Conservation (phyloP, 1,284 basidiomycete genomes). For the Pseudozyma pruni region DNA sequence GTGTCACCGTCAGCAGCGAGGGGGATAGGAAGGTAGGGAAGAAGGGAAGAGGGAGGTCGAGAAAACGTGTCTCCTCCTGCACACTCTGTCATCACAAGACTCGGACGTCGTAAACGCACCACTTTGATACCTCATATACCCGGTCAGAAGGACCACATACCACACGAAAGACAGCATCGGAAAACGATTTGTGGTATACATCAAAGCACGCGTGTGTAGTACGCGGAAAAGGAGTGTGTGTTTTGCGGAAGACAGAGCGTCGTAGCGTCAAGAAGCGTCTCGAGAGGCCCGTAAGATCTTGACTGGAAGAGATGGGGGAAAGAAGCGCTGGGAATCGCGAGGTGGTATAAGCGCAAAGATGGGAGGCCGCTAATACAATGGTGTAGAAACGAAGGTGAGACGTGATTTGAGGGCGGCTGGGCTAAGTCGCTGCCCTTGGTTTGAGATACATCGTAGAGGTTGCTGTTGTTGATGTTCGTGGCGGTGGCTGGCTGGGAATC, state of each 20-base stretch:
- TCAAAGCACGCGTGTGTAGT: no score
- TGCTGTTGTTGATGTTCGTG: no score
- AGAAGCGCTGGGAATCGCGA: background rate
- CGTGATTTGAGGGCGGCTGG: background rate
- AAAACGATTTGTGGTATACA: background rate
- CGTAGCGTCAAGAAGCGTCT: background rate
- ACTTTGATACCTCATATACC: constrained; percentile 8
- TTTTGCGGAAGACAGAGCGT: constrained; percentile 2
- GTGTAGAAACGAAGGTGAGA: background rate
- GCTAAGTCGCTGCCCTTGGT: background rate
- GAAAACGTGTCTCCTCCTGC: constrained; percentile 9
- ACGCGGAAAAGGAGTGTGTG: background rate
- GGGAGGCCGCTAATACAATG: constrained; percentile 15
- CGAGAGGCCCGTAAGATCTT: constrained; percentile 9
- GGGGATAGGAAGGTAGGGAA: background rate
- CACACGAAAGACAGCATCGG: background rate
- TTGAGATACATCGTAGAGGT: constrained; percentile 3
- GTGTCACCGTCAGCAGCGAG: background rate
- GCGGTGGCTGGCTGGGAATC: no score
- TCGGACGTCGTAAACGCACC: constrained; percentile 1
- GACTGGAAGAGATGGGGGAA: background rate
- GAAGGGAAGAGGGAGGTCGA: background rate
- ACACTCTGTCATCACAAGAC: constrained; percentile 23
- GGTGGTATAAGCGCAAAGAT: constrained; percentile 32
- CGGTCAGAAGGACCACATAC: background rate